Evolutionary conservation across 345 rosid species (phyloP), one percentile per base, ranked within the genome.

Genomic region (Kandelia obovata): DNA sequence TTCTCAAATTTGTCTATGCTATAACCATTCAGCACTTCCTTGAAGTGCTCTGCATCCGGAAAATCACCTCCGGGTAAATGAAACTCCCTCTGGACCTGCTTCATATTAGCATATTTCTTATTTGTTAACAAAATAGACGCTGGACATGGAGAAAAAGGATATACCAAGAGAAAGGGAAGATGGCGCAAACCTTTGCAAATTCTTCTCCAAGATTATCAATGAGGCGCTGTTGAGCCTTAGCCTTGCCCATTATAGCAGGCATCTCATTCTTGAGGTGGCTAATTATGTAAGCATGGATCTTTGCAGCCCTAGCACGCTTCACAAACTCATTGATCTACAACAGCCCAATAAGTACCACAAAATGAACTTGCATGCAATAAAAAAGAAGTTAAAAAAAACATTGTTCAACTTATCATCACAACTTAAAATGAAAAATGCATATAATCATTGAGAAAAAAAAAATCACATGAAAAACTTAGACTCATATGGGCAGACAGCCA

Each of bases 181-280:
- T 3, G 23, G 59, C 59, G 16, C 58, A 58, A 67, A 94, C 98
- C 90, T 94, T 94, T 32, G 69, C 85, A 63, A 91, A 94, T 75
- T 83, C 96, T 4, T 85, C 92, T 76, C 76, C 92, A 68, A 94
- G 82, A 78, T 89, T 89, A 73, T 91, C 91, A 10, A 86, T 82
- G 26, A 94, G 89, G 72, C 79, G 84, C 70, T 94, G 96, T 73
- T 94, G 98, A 70, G 97, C 65, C 80, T 94, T 91, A 4, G 92
- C 95, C 76, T 94, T 94, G 51, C 98, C 97, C 69, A 94, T 86
- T 82, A 94, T 81, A 23, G 90, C 74, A n/a, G 98, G 98, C 98
- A 94, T 94, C 83, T 94, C 96, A 73, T 89, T 89, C 78, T 80
- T 89, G 27, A 94, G 90, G 83, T 94, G 90, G 77, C 96, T 81